Conservation (phyloP, 2,329 filamentous ascomycete species). For the Fusarium tjaetaba region DNA sequence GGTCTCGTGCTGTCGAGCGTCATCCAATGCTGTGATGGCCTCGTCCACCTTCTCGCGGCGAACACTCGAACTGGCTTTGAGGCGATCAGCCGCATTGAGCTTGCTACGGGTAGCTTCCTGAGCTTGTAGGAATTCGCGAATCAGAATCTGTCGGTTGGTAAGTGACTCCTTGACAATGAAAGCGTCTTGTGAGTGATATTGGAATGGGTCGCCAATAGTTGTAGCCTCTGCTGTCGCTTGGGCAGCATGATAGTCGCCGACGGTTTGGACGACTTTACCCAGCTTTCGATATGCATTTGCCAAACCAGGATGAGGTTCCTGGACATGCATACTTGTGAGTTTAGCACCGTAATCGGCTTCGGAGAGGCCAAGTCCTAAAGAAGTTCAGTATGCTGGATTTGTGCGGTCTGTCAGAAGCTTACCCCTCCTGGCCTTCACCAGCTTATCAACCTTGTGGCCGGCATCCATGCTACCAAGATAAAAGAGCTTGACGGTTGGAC, state of each 20-base stretch:
- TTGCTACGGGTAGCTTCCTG: conserved; percentile 86
- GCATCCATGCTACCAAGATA: conserved; percentile 96
- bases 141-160: conserved; percentile 95
- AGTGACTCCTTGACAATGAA: conserved; percentile 98
- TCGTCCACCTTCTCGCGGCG: conserved; percentile 97
- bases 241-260: conserved; percentile 94
- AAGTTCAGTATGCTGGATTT: conserved; percentile 32
- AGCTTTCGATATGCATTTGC: conserved; percentile 93
- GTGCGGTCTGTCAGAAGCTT: conserved; percentile 39
- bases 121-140: conserved; percentile 91
- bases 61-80: conserved; percentile 88
- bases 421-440: conserved; percentile 94
- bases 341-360: conserved; percentile 96
- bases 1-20: conserved; percentile 83
- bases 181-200: conserved; percentile 94
- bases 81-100: conserved; percentile 84
- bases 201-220: conserved; percentile 90
- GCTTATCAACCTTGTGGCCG: conserved; percentile 94
- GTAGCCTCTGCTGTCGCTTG: conserved; percentile 97
- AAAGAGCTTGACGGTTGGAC: conserved; percentile 93
- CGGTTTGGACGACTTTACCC: conserved; percentile 90
- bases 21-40: conserved; percentile 89
- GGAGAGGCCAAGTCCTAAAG: conserved; percentile 84
- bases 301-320: conserved; percentile 90
- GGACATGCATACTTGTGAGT: conserved; percentile 83